Percentiles rank a stretch among this genome's conserved stretches.
Conservation (phyloP, 208 protist species). For the Naegleria lovaniensis region DNA sequence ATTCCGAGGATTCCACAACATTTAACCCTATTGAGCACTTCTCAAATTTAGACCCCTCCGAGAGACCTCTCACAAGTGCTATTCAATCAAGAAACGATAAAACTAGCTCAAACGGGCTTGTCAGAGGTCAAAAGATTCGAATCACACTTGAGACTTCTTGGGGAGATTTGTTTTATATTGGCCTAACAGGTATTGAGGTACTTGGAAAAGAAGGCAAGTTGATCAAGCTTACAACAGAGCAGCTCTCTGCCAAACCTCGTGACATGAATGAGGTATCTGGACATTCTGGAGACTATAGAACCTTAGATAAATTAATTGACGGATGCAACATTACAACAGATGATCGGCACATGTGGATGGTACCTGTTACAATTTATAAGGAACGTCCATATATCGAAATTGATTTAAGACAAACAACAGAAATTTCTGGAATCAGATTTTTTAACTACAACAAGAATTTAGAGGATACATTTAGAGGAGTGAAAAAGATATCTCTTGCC, state of each 20-base stretch:
- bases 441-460: conserved; percentile 24
- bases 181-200: conserved; percentile 73
- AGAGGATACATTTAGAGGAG: conserved; percentile 20
- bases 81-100: neutral
- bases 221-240: conserved; percentile 39
- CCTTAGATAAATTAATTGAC: conserved; percentile 66
- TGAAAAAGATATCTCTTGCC: neutral
- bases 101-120: neutral
- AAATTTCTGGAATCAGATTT: neutral
- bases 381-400: conserved; percentile 62
- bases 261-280: conserved; percentile 12
- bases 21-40: conserved; percentile 1
- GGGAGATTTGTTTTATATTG: conserved; percentile 75
- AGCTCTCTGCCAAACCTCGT: neutral
- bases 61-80: neutral
- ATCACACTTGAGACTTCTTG: conserved; percentile 69
- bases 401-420: conserved; percentile 45
- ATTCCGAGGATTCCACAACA: neutral
- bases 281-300: conserved; percentile 42
- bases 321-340: conserved; percentile 67
- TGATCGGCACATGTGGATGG: conserved; percentile 66
- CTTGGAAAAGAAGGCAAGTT: conserved; percentile 60
- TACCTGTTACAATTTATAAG: conserved; percentile 59
- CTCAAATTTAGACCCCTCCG: neutral
- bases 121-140: conserved; percentile 50